These are phyloP conservation scores for Eutrema japonicum DNA, from an alignment of 345 rosid species.

Conservation along the genomic window DNA sequence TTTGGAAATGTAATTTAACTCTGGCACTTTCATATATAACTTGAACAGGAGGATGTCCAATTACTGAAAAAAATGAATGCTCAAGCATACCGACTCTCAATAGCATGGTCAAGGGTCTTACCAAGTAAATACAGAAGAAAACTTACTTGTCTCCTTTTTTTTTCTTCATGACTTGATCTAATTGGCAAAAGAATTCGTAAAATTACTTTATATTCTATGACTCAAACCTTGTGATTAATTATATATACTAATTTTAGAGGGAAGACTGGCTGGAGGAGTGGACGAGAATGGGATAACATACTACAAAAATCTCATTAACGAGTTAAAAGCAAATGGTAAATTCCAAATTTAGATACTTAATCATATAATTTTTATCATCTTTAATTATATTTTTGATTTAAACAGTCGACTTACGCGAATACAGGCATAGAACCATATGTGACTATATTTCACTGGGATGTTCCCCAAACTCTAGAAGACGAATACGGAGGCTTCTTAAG, in stretches of 20 bases:
- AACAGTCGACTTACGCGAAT: neutral
- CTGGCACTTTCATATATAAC: constrained; percentile 39
- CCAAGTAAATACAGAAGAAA: constrained; percentile 42
- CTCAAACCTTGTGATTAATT: neutral
- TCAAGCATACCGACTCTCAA: constrained; percentile 35
- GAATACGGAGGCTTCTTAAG: constrained; percentile 42
- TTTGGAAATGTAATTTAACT: neutral
- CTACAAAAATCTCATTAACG: constrained; percentile 8
- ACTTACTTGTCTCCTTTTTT: neutral
- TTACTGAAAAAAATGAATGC: constrained; percentile 4
- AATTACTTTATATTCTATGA: too few relatives aligned
- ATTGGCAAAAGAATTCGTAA: too few relatives aligned
- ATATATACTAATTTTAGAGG: constrained; percentile 36
- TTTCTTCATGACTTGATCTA: too few relatives aligned
- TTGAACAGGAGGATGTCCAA: constrained; percentile 20
- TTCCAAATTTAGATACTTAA: neutral
- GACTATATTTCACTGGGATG: constrained; percentile 48
- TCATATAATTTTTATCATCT: neutral
- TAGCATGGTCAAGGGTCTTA: constrained; percentile 51
- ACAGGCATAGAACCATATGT: constrained; percentile 43
- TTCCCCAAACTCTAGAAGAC: constrained; percentile 41
- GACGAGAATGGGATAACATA: constrained; percentile 47
- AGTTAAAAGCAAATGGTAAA: constrained; percentile 4
- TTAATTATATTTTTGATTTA: neutral
- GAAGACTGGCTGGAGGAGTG: constrained; percentile 49